Evolutionary conservation across 108 stramenopile genomes (phyloP).

Genomic region (Nannochloropsis gaditana): DNA sequence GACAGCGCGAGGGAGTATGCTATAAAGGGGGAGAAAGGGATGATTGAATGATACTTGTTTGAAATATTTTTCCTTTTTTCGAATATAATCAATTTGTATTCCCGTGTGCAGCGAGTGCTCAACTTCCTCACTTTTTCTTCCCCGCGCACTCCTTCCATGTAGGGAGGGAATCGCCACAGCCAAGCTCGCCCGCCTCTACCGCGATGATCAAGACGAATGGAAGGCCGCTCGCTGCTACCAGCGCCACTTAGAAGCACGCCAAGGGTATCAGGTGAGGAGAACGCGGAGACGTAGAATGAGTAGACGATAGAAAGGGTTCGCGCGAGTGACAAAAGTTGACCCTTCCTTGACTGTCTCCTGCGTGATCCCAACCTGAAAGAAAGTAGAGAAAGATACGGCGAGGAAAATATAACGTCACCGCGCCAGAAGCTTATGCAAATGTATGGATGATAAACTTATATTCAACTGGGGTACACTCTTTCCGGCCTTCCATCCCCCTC

Average conservation of each 20-base stretch:
- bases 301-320: neutral
- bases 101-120: neutral
- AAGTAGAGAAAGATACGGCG: no score
- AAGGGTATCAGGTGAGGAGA: constrained; percentile 8
- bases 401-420: no score
- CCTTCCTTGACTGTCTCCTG: no score
- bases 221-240: constrained; percentile 85
- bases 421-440: no score
- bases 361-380: no score
- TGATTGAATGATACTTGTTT: neutral
- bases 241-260: neutral
- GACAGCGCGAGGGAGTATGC: constrained; percentile 31
- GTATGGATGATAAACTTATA: no score
- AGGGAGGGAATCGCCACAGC: constrained; percentile 83
- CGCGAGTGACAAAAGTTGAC: no score
- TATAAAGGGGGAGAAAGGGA: neutral
- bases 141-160: neutral
- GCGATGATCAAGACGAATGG: constrained; percentile 67
- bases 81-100: neutral
- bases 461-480: no score
- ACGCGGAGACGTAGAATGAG: neutral
- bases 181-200: constrained; percentile 78
- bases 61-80: neutral
- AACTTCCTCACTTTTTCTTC: neutral
- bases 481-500: no score